phyloP scores from a whole-genome alignment of 73 alveolate genomes.

The Paramecium octaurelia region DNA sequence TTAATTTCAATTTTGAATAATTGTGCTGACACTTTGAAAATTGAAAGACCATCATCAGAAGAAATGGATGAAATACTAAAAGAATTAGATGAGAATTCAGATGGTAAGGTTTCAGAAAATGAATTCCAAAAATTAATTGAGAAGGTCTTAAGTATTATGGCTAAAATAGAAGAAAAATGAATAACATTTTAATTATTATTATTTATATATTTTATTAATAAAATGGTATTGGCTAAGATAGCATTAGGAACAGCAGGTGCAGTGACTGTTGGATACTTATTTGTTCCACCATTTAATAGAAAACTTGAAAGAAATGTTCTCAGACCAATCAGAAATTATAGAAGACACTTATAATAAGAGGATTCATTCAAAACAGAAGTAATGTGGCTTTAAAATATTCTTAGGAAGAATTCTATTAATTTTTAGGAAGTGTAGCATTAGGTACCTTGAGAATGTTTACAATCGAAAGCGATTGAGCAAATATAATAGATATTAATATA shows the following conservation, averaged over 20 bases:
- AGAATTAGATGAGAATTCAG: constrained; percentile 76
- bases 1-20: constrained; percentile 67
- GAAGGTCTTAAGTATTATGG: constrained; percentile 67
- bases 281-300: constrained; percentile 29
- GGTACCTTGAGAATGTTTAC: constrained; percentile 38
- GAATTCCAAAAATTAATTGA: constrained; percentile 71
- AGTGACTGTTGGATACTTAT: neutral
- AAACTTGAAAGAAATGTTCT: constrained; percentile 42
- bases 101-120: constrained; percentile 70
- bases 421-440: neutral
- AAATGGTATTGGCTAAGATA: constrained; percentile 11
- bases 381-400: neutral
- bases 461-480: constrained; percentile 14
- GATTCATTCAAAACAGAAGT: constrained; percentile 36
- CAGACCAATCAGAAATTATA: constrained; percentile 37
- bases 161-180: constrained; percentile 56
- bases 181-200: neutral
- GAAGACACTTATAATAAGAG: neutral
- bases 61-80: constrained; percentile 77
- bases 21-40: constrained; percentile 69
- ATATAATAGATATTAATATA: neutral
- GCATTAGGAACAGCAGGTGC: constrained; percentile 29
- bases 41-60: constrained; percentile 73
- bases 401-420: constrained; percentile 18
- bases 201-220: neutral